phyloP scores from a whole-genome alignment of 192 early-diverging fungal genomes.

The Anaeromyces robustus region DNA sequence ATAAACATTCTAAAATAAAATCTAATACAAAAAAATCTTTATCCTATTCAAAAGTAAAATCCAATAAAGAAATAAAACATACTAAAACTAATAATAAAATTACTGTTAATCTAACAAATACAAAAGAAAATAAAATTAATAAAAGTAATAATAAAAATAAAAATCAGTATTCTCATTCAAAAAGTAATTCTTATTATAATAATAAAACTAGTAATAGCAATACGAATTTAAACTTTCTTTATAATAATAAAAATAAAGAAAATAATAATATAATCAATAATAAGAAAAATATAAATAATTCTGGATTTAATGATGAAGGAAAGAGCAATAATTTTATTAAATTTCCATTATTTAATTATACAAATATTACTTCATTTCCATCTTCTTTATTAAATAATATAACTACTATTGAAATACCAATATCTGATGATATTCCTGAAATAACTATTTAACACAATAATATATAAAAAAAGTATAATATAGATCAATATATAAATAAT shows the following conservation, averaged over 20 bases:
- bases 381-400: not conserved
- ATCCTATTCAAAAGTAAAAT: not conserved
- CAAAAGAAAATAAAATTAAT: too few species aligned
- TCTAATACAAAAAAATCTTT: not conserved
- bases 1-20: too few species aligned
- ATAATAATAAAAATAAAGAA: too few species aligned
- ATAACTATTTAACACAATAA: not conserved
- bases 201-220: not conserved
- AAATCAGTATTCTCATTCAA: not conserved
- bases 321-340: too few species aligned
- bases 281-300: too few species aligned
- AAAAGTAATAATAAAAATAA: not conserved
- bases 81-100: not conserved
- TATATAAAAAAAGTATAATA: too few species aligned
- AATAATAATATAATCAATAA: too few species aligned
- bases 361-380: not conserved
- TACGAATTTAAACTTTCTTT: too few species aligned
- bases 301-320: too few species aligned
- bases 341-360: not conserved
- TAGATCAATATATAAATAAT: too few species aligned
- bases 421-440: not conserved
- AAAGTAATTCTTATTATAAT: not conserved
- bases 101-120: not conserved
- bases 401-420: not conserved
- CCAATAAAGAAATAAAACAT: not conserved